These are phyloP conservation scores for Nasturtium officinale DNA, from an alignment of 345 rosid species.

Conservation along the genomic window DNA sequence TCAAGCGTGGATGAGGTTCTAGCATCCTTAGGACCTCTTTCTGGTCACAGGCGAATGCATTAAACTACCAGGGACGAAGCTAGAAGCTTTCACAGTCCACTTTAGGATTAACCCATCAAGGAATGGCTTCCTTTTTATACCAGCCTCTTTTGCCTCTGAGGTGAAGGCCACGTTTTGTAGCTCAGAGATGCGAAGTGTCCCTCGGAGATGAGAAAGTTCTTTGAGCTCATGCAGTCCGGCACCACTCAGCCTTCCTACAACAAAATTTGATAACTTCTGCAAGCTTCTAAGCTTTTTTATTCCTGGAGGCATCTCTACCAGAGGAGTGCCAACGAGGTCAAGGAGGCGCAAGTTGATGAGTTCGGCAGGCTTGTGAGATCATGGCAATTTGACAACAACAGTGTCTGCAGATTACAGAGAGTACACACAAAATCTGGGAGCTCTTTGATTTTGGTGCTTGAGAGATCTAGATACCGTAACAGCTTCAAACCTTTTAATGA, in stretches of 20 bases:
- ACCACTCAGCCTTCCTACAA: constrained; percentile 35
- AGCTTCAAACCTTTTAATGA: constrained; percentile 38
- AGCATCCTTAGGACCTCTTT: constrained; percentile 47
- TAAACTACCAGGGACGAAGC: constrained; percentile 12
- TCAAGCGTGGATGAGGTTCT: constrained; percentile 49
- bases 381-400: constrained; percentile 33
- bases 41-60: constrained; percentile 36
- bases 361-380: constrained; percentile 37
- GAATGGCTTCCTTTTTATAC: constrained; percentile 40
- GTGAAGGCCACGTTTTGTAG: constrained; percentile 40
- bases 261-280: constrained; percentile 43
- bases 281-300: constrained; percentile 42
- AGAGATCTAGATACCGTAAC: constrained; percentile 45
- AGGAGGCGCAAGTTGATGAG: constrained; percentile 47
- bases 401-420: constrained; percentile 45
- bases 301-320: constrained; percentile 47
- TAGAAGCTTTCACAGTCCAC: constrained; percentile 37
- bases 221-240: constrained; percentile 42
- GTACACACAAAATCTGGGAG: constrained; percentile 42
- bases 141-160: constrained; percentile 43
- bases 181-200: constrained; percentile 47
- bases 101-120: constrained; percentile 41
- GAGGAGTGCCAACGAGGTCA: constrained; percentile 31
- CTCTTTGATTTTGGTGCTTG: constrained; percentile 41
- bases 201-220: constrained; percentile 39